Percentiles rank a stretch among this genome's conserved stretches.
These are phyloP conservation scores for Aegilops sharonensis DNA, from an alignment of 176 grass and related monocot genomes.

Conservation along the genomic window DNA sequence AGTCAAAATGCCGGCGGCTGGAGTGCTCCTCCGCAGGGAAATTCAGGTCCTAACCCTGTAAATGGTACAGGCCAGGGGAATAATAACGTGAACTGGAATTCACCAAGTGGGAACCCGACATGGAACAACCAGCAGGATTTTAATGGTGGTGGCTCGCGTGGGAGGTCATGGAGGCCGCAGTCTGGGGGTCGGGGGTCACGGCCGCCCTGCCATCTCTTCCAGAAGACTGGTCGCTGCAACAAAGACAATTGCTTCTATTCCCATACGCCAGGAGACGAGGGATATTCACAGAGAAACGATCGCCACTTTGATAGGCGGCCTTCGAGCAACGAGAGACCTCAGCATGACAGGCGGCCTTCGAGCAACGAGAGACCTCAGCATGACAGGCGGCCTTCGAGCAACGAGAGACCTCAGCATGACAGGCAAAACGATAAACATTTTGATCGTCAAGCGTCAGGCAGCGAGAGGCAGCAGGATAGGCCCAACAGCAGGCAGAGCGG, in stretches of 20 bases:
- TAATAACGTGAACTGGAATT: constrained; percentile 48
- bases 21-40: constrained; percentile 53
- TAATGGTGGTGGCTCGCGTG: constrained; percentile 32
- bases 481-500: constrained; percentile 16
- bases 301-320: constrained; percentile 32
- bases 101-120: constrained; percentile 39
- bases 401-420: constrained; percentile 20
- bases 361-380: constrained; percentile 24
- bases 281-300: constrained; percentile 27
- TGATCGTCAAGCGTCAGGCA: constrained; percentile 40
- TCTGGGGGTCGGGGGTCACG: constrained; percentile 42
- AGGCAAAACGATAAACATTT: constrained; percentile 38
- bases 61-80: constrained; percentile 56
- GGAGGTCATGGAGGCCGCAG: constrained; percentile 35
- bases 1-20: constrained; percentile 47
- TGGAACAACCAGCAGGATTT: constrained; percentile 55
- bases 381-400: constrained; percentile 27
- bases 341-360: constrained; percentile 21
- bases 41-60: constrained; percentile 41
- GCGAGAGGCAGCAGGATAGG: constrained; percentile 37
- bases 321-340: constrained; percentile 23
- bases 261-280: constrained; percentile 32
- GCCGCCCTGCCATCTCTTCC: constrained; percentile 23
- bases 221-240: background rate
- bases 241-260: constrained; percentile 39